Base-by-base conservation (phyloP, 177 flowering plant species). In the Vitis hybrid region DNA sequence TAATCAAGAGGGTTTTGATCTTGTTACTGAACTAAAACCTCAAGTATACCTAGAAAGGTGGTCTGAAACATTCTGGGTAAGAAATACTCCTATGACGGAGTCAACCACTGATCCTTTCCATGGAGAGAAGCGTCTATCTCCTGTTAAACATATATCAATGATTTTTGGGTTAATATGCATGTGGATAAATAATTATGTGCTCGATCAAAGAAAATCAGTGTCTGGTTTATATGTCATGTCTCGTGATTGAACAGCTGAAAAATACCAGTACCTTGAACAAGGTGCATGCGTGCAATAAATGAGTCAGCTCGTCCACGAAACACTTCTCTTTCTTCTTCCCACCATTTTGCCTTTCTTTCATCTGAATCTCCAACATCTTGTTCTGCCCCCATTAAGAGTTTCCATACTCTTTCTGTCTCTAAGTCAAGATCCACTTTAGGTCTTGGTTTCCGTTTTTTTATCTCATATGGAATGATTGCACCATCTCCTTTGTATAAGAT, bases 81-180 rank as follows among this genome's bases (percentile, higher is more conserved):
- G 81, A 75, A 82, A 84, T 40, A 84, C 87, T 54, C 87, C 87
- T 61, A 80, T 73, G 8, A 82, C 81, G 17, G 87, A 84, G 70
- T 84, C 87, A 69, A 84, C 82, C 60, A 84, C 85, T 27, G 87
- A 84, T 64, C 87, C 87, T 71, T 84, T 84, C 87, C 87, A 84
- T 64, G 54, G 65, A 17, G 87, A 80, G 70, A 84, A 84, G 56
- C 84, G 81, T 60, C 85, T 77, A 65, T 82, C 82, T 52, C 87
- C 87, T 84, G 81, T 19, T 13, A 67, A 59, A 10, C 54, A 24
- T 11, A n/a, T 15, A 60, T 57, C 48, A 48, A 19, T 12, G 65
- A 30, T 19, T 56, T 19, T 56, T 35, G 1, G 40, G 40, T 35
- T 35, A 35, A 35, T 35, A 4, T 35, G 40, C 40, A 35, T 35